Conservation (phyloP, 2,329 filamentous ascomycete species). For the Calonectria pseudoturangicola region DNA sequence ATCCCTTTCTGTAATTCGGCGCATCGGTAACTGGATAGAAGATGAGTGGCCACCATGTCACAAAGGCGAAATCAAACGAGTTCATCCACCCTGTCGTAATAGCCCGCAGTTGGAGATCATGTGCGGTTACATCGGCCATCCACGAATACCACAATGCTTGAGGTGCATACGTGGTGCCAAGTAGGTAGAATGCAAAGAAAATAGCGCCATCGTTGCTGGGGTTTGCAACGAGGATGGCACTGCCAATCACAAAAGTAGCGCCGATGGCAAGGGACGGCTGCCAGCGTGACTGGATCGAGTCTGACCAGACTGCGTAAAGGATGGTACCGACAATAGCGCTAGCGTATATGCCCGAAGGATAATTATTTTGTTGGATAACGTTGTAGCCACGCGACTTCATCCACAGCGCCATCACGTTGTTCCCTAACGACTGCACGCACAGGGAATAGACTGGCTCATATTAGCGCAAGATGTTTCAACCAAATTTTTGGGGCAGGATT, state of each 20-base stretch:
- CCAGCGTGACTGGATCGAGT: constrained; percentile 18
- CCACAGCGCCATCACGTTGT: constrained; percentile 9
- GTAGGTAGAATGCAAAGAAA: constrained; percentile 14
- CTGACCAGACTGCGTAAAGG: constrained; percentile 1
- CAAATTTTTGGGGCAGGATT: neutral
- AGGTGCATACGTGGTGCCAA: constrained; percentile 4
- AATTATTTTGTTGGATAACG: constrained; percentile 13
- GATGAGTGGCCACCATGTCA: constrained; percentile 31
- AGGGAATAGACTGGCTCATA: constrained; percentile 1
- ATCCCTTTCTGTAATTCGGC: neutral
- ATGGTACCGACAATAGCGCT: constrained; percentile 9
- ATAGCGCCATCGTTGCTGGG: neutral
- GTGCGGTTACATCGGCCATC: constrained; percentile 8
- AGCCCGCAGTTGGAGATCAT: constrained; percentile 22
- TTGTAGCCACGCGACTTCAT: constrained; percentile 19
- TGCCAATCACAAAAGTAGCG: constrained; percentile 2
- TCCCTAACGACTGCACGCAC: constrained; percentile 5
- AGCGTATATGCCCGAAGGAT: neutral
- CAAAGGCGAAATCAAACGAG: constrained; percentile 32
- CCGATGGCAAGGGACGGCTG: neutral
- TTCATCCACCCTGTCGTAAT: constrained; percentile 31
- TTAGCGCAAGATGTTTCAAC: neutral
- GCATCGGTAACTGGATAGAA: constrained; percentile 18
- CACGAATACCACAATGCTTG: constrained; percentile 15
- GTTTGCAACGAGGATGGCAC: constrained; percentile 1